Conservation (phyloP, 2,329 filamentous ascomycete genomes). For the Tolypocladium cylindrosporum region DNA sequence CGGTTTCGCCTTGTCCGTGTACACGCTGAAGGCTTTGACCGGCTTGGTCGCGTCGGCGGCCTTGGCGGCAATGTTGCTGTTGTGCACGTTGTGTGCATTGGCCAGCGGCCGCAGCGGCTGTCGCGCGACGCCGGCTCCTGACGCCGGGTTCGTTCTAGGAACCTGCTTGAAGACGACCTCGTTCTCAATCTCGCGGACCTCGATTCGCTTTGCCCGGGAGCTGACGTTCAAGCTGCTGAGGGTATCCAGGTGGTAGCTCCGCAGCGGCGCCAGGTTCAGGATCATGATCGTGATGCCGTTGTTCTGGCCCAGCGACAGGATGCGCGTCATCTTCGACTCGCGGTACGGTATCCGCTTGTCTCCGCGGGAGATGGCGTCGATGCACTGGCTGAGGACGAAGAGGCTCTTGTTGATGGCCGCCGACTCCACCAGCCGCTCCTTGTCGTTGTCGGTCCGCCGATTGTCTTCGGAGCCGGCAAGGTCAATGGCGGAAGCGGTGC, state of each 20-base stretch:
- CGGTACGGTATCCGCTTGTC: constrained; percentile 79
- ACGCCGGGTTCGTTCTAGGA: constrained; percentile 40
- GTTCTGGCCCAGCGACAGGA: constrained; percentile 85
- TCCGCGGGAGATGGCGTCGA: constrained; percentile 77
- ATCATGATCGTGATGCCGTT: constrained; percentile 96
- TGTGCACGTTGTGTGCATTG: constrained; percentile 64
- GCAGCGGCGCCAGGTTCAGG: constrained; percentile 81
- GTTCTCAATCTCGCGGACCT: constrained; percentile 91
- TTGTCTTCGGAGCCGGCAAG: constrained; percentile 95
- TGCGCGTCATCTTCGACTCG: constrained; percentile 95
- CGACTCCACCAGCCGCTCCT: constrained; percentile 86
- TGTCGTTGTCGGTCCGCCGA: constrained; percentile 83
- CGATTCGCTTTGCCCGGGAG: constrained; percentile 91
- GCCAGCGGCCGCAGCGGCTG: constrained; percentile 73
- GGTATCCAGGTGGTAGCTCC: constrained; percentile 88
- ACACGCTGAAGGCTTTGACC: constrained; percentile 77
- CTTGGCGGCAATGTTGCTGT: constrained; percentile 38
- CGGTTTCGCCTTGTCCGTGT: constrained; percentile 59
- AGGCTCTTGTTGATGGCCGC: constrained; percentile 96
- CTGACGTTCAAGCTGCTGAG: constrained; percentile 91
- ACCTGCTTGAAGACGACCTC: constrained; percentile 79
- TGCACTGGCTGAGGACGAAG: constrained; percentile 89
- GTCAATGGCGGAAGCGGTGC: constrained; percentile 88
- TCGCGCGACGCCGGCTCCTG: constrained; percentile 37
- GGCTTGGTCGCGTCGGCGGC: constrained; percentile 52